Percentiles rank a stretch among this genome's conserved stretches.
phyloP scores from a whole-genome alignment of 768 basidiomycete species.

The Boletellus emodensis region DNA sequence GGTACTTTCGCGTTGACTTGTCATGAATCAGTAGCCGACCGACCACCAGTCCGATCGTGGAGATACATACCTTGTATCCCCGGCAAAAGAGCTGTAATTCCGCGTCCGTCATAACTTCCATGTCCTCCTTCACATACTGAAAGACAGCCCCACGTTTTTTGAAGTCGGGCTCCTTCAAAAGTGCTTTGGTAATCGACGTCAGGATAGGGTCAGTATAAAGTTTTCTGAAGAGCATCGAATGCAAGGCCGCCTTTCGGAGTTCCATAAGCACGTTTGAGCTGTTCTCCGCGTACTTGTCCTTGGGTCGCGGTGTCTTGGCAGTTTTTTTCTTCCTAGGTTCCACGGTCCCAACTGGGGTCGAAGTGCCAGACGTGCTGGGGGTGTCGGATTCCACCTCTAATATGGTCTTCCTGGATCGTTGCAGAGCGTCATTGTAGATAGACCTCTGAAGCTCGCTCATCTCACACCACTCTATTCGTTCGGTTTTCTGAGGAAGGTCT shows the following conservation, averaged over 20 bases:
- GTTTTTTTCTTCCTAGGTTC: constrained; percentile 30
- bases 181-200: constrained; percentile 68
- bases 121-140: constrained; percentile 91
- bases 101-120: constrained; percentile 97
- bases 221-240: constrained; percentile 93
- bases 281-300: constrained; percentile 75
- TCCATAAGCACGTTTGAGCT: constrained; percentile 96
- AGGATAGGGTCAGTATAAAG: constrained; percentile 76
- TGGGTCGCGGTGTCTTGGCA: constrained; percentile 41
- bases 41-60: neutral
- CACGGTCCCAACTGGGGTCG: constrained; percentile 24
- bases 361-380: constrained; percentile 29
- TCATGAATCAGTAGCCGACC: constrained; percentile 7
- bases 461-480: constrained; percentile 92
- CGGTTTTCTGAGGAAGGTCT: constrained; percentile 89
- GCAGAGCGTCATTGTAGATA: constrained; percentile 83
- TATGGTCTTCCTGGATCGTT: constrained; percentile 79
- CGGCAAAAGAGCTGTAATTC: constrained; percentile 86
- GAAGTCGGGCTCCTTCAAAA: constrained; percentile 91
- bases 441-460: constrained; percentile 81
- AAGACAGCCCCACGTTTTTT: constrained; percentile 75
- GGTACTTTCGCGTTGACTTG: constrained; percentile 69
- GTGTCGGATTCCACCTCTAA: constrained; percentile 40
- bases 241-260: constrained; percentile 90
- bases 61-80: constrained; percentile 67